Evolutionary conservation across 805 yeast genomes (phyloP).

Genomic region (Yarrowia sp.): DNA sequence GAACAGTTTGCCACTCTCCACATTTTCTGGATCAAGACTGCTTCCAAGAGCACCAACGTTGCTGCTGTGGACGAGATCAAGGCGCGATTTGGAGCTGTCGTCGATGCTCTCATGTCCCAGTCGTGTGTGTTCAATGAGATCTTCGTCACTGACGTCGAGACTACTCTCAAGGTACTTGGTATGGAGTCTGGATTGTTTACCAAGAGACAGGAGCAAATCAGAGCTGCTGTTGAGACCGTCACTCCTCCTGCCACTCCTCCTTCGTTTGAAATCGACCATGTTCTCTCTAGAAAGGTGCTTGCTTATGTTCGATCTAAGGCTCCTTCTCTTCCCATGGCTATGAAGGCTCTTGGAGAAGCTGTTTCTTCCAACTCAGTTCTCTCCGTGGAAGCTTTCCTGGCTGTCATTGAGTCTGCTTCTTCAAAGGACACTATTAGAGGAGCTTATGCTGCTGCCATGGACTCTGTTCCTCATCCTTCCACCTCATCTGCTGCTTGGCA

Average conservation of each 20-base stretch:
- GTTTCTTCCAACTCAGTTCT: not conserved
- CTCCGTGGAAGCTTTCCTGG: not conserved
- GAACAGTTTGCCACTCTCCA: conserved; percentile 16
- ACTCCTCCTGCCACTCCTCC: conserved; percentile 4
- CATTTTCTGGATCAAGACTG: conserved; percentile 22
- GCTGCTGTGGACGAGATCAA: conserved; percentile 19
- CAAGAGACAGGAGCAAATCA: conserved; percentile 8
- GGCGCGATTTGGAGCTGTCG: conserved; percentile 13
- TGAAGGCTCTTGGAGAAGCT: not conserved
- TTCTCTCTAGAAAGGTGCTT: not conserved
- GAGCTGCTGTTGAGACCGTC: not conserved
- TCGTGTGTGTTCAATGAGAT: conserved; percentile 1
- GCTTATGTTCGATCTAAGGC: conserved; percentile 12
- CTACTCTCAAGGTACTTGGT: conserved; percentile 15
- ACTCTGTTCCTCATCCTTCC: conserved; percentile 31
- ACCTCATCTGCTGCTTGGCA: conserved; percentile 31
- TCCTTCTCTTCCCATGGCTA: conserved; percentile 1
- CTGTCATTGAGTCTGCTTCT: conserved; percentile 3
- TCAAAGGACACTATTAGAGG: conserved; percentile 14
- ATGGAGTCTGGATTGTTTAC: conserved; percentile 1
- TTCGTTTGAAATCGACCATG: not conserved
- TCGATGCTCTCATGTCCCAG: conserved; percentile 22
- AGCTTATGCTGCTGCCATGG: conserved; percentile 11
- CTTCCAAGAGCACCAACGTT: conserved; percentile 19
- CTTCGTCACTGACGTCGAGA: conserved; percentile 4